Percentiles rank a stretch among this genome's conserved stretches.
Evolutionary conservation across 1,284 basidiomycete species (phyloP).

Genomic region (Ustilago lituana): DNA sequence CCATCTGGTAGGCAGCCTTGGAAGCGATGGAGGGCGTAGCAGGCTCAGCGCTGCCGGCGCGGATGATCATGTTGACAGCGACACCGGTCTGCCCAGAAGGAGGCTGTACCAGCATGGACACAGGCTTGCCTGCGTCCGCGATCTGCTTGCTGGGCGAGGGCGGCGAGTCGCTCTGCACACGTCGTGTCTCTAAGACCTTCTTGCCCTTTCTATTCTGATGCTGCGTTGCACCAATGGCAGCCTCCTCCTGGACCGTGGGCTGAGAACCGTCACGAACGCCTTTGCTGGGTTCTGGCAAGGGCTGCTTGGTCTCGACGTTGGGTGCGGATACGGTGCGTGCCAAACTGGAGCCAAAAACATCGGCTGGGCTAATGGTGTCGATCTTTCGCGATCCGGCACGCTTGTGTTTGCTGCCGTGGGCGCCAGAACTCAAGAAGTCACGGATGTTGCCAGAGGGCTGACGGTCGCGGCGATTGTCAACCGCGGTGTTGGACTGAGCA

Average conservation of each 20-base stretch:
- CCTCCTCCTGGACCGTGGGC: slow-evolving; percentile 12
- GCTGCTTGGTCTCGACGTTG: slow-evolving; percentile 18
- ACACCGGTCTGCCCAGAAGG: slow-evolving; percentile 1
- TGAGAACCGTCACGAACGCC: slow-evolving; percentile 13
- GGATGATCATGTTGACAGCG: slow-evolving; percentile 14
- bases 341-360: slow-evolving; percentile 57
- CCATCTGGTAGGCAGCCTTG: slow-evolving; percentile 1
- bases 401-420: slow-evolving; percentile 25
- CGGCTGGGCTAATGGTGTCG: slow-evolving; percentile 64
- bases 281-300: slow-evolving; percentile 39
- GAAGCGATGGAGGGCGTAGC: slow-evolving; percentile 5
- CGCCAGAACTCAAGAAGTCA: slow-evolving; percentile 23
- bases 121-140: slow-evolving; percentile 1
- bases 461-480: slow-evolving; percentile 24
- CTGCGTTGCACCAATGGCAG: slow-evolving; percentile 8
- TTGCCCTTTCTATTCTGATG: slow-evolving; percentile 32
- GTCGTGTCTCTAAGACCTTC: slow-evolving; percentile 21
- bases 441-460: slow-evolving; percentile 45
- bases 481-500: slow-evolving; percentile 33
- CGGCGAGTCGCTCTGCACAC: slow-evolving; percentile 41
- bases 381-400: slow-evolving; percentile 38
- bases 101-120: slow-evolving; percentile 11
- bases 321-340: slow-evolving; percentile 33
- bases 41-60: slow-evolving; percentile 25
- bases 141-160: slow-evolving; percentile 33